Evolutionary conservation across 179 eudicot species (phyloP), one percentile per base, ranked within the genome.

Genomic region (Sideroxylon spinosum): DNA sequence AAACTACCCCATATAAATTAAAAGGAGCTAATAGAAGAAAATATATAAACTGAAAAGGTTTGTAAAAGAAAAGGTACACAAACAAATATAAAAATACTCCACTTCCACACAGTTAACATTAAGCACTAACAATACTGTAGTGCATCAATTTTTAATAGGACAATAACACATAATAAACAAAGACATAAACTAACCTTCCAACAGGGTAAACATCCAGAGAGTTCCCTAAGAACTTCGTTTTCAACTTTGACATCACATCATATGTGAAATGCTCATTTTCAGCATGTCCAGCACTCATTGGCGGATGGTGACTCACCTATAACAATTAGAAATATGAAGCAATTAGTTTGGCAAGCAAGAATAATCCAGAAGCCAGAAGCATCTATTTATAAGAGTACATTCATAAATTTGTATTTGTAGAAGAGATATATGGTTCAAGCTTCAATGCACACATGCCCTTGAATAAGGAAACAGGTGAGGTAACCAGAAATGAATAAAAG

Each of bases 241-340:
- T 93, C 80, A 93, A 78, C 88, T 93, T 93, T 61, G 97, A 93
- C n/a, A 96, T 93, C 49, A 91, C 76, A 79, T 93, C 97, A 83
- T 93, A 93, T 8, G 83, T 71, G 75, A 93, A 93, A 81, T 93
- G 97, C 73, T 88, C 88, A 78, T 90, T 93, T 87, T 93, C 97
- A 76, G 91, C 91, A 86, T 90, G 97, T 76, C 89, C 97, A 67
- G 92, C 96, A 86, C 97, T 90, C 92, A 90, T 93, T 60, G 97
- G 97, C 69, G 97, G 97, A 82, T 93, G 97, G 81, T 93, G 97
- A 80, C 96, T 86, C 70, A 93, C 97, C 97, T 93, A 80, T 69
- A 60, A 69, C 11, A 28, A 68, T 7, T 23, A 59, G 0, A 68
- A 16, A 55, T 68, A 55, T 28, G 57, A 63, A 75, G 32, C 37